Evolutionary conservation across 1,284 basidiomycete species (phyloP), one percentile per base, ranked within the genome.

Genomic region (Cystobasidium pallidum): DNA sequence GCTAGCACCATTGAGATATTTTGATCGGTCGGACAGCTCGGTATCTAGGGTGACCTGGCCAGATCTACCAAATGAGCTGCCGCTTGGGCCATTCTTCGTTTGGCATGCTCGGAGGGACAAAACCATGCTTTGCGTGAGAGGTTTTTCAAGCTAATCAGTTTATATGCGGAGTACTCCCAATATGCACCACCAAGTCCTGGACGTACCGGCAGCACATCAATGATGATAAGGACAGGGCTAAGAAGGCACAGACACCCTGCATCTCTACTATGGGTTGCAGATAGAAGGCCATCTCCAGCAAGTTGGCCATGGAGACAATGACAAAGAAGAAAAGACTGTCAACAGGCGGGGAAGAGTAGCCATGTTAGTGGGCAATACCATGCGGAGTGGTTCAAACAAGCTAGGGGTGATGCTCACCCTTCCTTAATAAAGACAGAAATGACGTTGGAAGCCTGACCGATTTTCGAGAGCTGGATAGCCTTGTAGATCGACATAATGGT

Each of bases 151-250:
- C 2, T n/a, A n/a, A n/a, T 41, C 36, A 36, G 19, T 36, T 8
- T 28, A 24, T 8, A 28, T 13, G 2, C 3, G 45, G 32, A 21
- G 6, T 21, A 4, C 45, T 39, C 24, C 10, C 32, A 2, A 57
- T 2, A 43, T 45, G 28, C 21, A 43, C 11, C 8, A 57, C 21
- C 15, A 45, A n/a, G n/a, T n/a, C 8, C 11, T n/a, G 26, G 8
- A 47, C 66, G 45, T 30, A 70, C 67, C 67, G 67, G 30, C 67
- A 70, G 67, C 57, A 59, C 57, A 61, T 61, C n/a, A 70, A 41
- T 1, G 54, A 51, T 11, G 39, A 58, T n/a, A 62, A 36, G 19
- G 43, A 15, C 43, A 62, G 26, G 11, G 57, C 55, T 28, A 58
- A 41, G 24, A 70, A 62, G 1, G 58, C 55, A 41, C 55, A 58